These are phyloP conservation scores for Nothomitra cinnamomea DNA, from an alignment of 2,329 filamentous ascomycete genomes.

Conservation along the genomic window DNA sequence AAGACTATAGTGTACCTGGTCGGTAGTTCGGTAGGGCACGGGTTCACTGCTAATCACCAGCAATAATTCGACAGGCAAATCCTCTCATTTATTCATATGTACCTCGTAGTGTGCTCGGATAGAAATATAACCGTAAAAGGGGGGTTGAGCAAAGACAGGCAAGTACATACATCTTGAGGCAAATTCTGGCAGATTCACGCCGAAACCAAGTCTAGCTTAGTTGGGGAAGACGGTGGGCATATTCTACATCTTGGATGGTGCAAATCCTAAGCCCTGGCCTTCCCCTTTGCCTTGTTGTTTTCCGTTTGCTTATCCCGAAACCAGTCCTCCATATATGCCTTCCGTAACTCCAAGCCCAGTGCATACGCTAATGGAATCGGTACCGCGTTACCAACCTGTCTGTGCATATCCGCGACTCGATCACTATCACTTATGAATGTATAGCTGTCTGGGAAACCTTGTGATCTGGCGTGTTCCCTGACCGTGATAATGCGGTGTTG, in stretches of 20 bases:
- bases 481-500: conserved; percentile 1
- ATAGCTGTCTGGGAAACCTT: conserved; percentile 1
- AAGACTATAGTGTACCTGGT: too few relatives aligned
- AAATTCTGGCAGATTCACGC: too few relatives aligned
- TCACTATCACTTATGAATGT: not conserved
- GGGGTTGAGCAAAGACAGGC: too few relatives aligned
- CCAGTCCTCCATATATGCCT: conserved; percentile 1
- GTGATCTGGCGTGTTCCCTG: not conserved
- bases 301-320: not conserved
- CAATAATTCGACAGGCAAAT: too few relatives aligned
- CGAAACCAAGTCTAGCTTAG: too few relatives aligned
- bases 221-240: not conserved
- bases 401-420: not conserved
- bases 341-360: not conserved
- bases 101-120: too few relatives aligned
- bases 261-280: not conserved
- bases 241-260: not conserved
- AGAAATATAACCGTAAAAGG: too few relatives aligned
- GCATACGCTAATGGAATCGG: not conserved
- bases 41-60: too few relatives aligned
- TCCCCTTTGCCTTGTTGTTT: not conserved
- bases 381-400: conserved; percentile 1
- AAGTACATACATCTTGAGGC: too few relatives aligned
- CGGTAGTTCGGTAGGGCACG: too few relatives aligned
- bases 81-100: too few relatives aligned